Evolutionary conservation across 1,139 yeast species (phyloP).

Genomic region (Suhomyces bribrorum): DNA sequence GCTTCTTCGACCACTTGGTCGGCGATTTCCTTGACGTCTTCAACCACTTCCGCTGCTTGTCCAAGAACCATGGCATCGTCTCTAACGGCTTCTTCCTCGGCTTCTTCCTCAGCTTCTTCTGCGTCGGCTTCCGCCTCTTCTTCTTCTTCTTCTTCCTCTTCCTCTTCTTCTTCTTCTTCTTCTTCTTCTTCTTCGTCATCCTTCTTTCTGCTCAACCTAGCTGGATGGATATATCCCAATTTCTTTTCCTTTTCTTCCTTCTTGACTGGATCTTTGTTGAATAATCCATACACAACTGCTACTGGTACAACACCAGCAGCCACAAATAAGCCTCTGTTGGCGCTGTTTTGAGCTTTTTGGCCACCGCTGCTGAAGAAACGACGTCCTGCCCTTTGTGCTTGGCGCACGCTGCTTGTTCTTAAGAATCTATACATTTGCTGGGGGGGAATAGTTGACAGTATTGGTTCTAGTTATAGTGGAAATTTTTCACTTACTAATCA

Average conservation of each 20-base stretch:
- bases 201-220: constrained; percentile 10
- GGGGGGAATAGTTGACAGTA: neutral
- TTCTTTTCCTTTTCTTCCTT: constrained; percentile 6
- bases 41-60: constrained; percentile 4
- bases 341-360: constrained; percentile 7
- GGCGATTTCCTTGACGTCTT: constrained; percentile 1
- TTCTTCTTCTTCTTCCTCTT: constrained; percentile 13
- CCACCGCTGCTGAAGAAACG: constrained; percentile 15
- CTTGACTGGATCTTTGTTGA: constrained; percentile 12
- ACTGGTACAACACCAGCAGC: constrained; percentile 19
- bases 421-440: constrained; percentile 16
- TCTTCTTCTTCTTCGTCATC: constrained; percentile 14
- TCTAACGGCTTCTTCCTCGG: constrained; percentile 11
- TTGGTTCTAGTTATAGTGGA: constrained; percentile 2
- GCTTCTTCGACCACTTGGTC: constrained; percentile 7
- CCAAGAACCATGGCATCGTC: constrained; percentile 5
- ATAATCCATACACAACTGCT: constrained; percentile 13
- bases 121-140: constrained; percentile 12
- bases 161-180: constrained; percentile 15
- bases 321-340: constrained; percentile 13
- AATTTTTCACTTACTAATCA: constrained; percentile 11
- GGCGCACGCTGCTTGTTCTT: constrained; percentile 14
- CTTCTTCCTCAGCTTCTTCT: constrained; percentile 15
- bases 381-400: constrained; percentile 15
- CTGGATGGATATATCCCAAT: constrained; percentile 11